phyloP scores from a whole-genome alignment of 768 basidiomycete species.

The Termitomyces sp. region DNA sequence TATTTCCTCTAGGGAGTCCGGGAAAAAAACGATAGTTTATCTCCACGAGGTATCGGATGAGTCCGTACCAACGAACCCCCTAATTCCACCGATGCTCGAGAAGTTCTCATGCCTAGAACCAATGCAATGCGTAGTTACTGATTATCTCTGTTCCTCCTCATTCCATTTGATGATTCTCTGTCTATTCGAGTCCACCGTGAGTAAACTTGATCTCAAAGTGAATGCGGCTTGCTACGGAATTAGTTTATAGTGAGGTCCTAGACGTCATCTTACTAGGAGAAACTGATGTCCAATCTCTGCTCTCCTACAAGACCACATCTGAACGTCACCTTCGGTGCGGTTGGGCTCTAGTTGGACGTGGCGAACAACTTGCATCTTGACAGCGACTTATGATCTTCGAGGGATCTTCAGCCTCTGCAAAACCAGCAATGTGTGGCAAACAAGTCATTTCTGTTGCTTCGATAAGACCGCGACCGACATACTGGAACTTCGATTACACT shows the following conservation, averaged over 20 bases:
- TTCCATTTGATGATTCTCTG: constrained; percentile 16
- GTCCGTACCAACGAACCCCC: constrained; percentile 6
- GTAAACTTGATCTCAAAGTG: too few species aligned
- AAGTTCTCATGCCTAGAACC: constrained; percentile 39
- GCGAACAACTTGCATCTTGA: constrained; percentile 28
- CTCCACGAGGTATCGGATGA: constrained; percentile 8
- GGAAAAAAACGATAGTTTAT: too few species aligned
- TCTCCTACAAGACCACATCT: constrained; percentile 33
- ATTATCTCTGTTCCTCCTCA: constrained; percentile 37
- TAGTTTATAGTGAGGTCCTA: constrained; percentile 16
- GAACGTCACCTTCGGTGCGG: constrained; percentile 48
- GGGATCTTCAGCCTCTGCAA: constrained; percentile 59
- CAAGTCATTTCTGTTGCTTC: background rate
- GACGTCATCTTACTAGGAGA: constrained; percentile 35
- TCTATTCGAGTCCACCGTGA: constrained; percentile 12
- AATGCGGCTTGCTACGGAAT: background rate
- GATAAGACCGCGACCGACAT: background rate
- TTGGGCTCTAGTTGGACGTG: constrained; percentile 48
- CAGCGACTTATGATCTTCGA: constrained; percentile 28
- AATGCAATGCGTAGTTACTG: constrained; percentile 43
- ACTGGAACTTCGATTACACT: background rate
- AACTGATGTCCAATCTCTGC: constrained; percentile 22
- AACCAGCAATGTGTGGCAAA: constrained; percentile 15
- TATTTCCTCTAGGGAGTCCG: too few species aligned
- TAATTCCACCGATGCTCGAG: constrained; percentile 8